Evolutionary conservation across 1,284 basidiomycete genomes (phyloP).

Genomic region (Salmacisia buchloeana): DNA sequence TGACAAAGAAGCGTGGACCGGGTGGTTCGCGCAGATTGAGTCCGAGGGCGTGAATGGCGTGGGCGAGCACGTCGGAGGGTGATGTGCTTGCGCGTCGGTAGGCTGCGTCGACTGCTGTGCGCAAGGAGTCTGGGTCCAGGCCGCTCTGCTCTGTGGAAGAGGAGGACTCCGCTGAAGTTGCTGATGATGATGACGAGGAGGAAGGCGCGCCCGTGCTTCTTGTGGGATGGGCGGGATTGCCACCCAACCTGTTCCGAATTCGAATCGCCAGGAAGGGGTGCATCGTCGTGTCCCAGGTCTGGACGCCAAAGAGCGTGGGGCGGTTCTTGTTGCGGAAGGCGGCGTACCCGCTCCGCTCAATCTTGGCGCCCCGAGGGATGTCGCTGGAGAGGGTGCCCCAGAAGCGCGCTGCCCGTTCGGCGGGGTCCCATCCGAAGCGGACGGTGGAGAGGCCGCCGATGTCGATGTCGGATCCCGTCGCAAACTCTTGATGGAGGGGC

Average conservation of each 20-base stretch:
- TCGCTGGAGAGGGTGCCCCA: conserved; percentile 48
- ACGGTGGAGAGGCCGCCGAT: conserved; percentile 74
- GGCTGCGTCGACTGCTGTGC: not conserved
- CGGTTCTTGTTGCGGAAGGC: conserved; percentile 70
- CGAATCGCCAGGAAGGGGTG: conserved; percentile 73
- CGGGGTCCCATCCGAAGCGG: conserved; percentile 30
- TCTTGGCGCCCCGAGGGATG: conserved; percentile 44
- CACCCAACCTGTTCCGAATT: conserved; percentile 55
- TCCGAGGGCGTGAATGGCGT: conserved; percentile 32
- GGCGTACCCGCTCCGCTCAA: conserved; percentile 58
- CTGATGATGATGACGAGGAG: not conserved
- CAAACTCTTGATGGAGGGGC: conserved; percentile 51
- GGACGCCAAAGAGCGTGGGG: conserved; percentile 69
- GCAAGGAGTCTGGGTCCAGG: no score
- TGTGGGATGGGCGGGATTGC: not conserved
- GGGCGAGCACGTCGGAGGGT: conserved; percentile 50
- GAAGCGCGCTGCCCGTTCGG: conserved; percentile 38
- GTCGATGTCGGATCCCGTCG: conserved; percentile 73
- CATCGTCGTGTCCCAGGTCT: conserved; percentile 71
- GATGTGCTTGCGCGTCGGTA: not conserved
- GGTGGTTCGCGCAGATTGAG: conserved; percentile 30
- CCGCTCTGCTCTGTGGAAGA: no score
- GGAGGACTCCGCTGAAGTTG: not conserved
- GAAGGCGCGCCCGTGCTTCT: not conserved
- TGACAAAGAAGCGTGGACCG: conserved; percentile 61